phyloP scores from a whole-genome alignment of 805 yeast species.

The Metschnikowia amazonensis region DNA sequence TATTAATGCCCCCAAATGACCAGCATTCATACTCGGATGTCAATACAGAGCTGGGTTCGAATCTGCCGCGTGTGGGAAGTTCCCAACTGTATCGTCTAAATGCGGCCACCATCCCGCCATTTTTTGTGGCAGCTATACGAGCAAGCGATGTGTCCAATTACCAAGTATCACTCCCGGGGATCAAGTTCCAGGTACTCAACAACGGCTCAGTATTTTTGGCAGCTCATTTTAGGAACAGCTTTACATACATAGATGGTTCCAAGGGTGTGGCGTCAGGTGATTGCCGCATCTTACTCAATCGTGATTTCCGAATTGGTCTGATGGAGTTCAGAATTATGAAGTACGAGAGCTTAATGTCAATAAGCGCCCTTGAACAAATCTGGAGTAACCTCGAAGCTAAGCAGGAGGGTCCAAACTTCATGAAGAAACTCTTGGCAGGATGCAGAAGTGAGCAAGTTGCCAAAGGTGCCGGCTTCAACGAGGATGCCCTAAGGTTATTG shows the following conservation, averaged over 20 bases:
- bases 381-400: slow-evolving; percentile 21
- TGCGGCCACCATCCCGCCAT: slow-evolving; percentile 60
- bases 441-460: slow-evolving; percentile 42
- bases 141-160: slow-evolving; percentile 37
- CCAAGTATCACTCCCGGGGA: slow-evolving; percentile 31
- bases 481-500: slow-evolving; percentile 62
- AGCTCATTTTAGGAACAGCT: slow-evolving; percentile 26
- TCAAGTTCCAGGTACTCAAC: slow-evolving; percentile 38
- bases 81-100: slow-evolving; percentile 56
- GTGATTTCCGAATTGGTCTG: slow-evolving; percentile 66
- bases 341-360: slow-evolving; percentile 26
- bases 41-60: slow-evolving; percentile 1
- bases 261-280: slow-evolving; percentile 59
- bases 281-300: slow-evolving; percentile 57
- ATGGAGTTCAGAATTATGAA: slow-evolving; percentile 49
- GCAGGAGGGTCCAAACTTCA: slow-evolving; percentile 5
- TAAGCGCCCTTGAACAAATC: slow-evolving; percentile 24
- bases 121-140: slow-evolving; percentile 49
- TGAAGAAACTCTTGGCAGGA: slow-evolving; percentile 7
- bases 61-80: not conserved
- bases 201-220: slow-evolving; percentile 37
- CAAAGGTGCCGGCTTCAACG: slow-evolving; percentile 60
- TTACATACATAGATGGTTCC: slow-evolving; percentile 65
- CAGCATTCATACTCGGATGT: not conserved
- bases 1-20: slow-evolving; percentile 23